Evolutionary conservation across 228 moss, liverwort and hornwort genomes (phyloP), one percentile per base, ranked within the genome.

Genomic region (Sphagnum magellanicum): DNA sequence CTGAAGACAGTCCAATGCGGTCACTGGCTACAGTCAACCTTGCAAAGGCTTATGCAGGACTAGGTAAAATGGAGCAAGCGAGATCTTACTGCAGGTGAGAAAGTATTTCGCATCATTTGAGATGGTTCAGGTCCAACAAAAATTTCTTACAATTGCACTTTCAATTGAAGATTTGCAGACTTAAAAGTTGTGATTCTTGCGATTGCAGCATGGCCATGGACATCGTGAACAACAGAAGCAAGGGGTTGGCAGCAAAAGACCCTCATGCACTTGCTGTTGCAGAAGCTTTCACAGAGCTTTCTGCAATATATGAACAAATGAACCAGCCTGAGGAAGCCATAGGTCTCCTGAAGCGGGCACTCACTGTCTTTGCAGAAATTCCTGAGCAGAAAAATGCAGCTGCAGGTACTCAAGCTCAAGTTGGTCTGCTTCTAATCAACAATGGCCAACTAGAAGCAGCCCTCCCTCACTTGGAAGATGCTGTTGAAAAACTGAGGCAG

Each of bases 341-440:
- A 15, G 81, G 78, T 48, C 69, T 78, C 68, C 76, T 84, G 16
- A 76, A 64, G 61, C 74, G 62, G 15, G 81, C 84, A 14, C 78
- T 80, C 64, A 71, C 70, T 32, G 32, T 32, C 32, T 32, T 32
- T 32, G 32, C 32, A 3, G 32, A 32, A 32, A 32, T 32, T 32
- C 32, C 32, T 32, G 32, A 32, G 32, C 32, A 32, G 32, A 32
- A 32, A 32, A 32, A 32, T 32, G 32, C 84, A 48, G 71, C 73
- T 49, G 84, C 81, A 16, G 84, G 84, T 49, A 84, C 84, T 46
- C 78, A 81, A 72, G 84, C 84, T 51, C 84, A 84, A 66, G 76
- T 84, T 46, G 84, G 84, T 7, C 81, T 84, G 81, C 76, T 81
- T 59, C 75, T 84, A 16, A 76, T 84, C 53, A 81, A 81, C 63